phyloP scores from a whole-genome alignment of 768 basidiomycete genomes.

The Pleurotus ostreatus region DNA sequence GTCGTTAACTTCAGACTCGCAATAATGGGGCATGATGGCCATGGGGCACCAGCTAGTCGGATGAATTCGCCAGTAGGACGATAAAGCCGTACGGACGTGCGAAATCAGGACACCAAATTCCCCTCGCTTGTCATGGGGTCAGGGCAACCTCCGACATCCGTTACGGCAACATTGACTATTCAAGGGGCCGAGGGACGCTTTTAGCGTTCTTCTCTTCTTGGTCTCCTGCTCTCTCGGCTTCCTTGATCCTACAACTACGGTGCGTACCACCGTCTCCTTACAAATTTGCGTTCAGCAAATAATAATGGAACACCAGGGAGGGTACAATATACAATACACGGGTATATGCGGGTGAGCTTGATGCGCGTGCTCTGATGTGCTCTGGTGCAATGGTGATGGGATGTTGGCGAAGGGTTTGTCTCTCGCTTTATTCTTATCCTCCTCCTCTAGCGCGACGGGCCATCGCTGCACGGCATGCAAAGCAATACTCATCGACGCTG shows the following conservation, averaged over 20 bases:
- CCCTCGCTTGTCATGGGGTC: constrained; percentile 6
- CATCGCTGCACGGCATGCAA: constrained; percentile 59
- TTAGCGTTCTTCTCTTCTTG: neutral
- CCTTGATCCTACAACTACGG: neutral
- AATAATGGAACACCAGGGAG: neutral
- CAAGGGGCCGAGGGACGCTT: neutral
- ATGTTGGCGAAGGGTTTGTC: neutral
- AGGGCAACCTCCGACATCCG: neutral
- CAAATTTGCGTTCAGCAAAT: neutral
- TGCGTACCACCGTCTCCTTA: neutral
- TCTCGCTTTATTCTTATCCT: neutral
- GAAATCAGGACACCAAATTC: neutral
- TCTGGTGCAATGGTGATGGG: neutral
- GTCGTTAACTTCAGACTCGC: no score
- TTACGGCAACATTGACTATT: constrained; percentile 1
- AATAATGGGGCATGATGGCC: neutral
- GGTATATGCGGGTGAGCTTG: constrained; percentile 4
- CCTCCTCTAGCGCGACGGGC: constrained; percentile 19
- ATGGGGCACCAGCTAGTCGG: neutral
- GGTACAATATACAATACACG: constrained; percentile 1
- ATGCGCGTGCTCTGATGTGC: neutral
- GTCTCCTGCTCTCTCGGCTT: neutral
- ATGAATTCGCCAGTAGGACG: neutral
- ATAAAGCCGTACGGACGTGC: constrained; percentile 1
- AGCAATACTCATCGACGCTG: constrained; percentile 68